These are phyloP conservation scores for Spergularia bocconei DNA, from an alignment of 148 eudicot species.

Conservation along the genomic window DNA sequence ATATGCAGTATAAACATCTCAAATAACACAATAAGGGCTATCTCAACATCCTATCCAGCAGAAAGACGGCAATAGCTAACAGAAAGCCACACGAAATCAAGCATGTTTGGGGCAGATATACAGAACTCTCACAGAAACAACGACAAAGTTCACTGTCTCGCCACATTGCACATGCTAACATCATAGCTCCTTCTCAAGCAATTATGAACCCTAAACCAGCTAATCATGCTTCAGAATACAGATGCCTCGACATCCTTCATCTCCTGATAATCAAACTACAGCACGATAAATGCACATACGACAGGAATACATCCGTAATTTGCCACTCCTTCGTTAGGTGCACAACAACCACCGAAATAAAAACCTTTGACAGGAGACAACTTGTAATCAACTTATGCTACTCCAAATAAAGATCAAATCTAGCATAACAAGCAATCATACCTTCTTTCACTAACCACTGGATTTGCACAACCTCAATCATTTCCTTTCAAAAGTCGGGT, in stretches of 20 bases:
- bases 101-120: not conserved
- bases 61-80: not conserved
- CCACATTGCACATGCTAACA: not conserved
- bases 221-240: not conserved
- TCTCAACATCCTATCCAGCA: not conserved
- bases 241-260: not conserved
- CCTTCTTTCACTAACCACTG: not conserved
- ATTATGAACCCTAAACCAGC: not conserved
- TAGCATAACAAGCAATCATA: not conserved
- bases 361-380: not conserved
- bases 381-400: too few species aligned
- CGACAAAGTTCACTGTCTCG: too few species aligned
- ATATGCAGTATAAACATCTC: not conserved
- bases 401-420: too few species aligned
- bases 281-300: not conserved
- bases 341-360: not conserved
- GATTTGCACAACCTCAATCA: not conserved
- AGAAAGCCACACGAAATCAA: not conserved
- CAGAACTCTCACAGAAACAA: too few species aligned
- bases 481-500: not conserved
- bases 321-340: not conserved
- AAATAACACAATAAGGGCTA: not conserved
- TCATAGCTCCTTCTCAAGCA: not conserved
- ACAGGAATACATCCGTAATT: not conserved
- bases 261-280: conserved; percentile 1